Evolutionary conservation across 805 yeast species (phyloP), one percentile per base, ranked within the genome.

Genomic region (Brettanomyces bruxellensis): DNA sequence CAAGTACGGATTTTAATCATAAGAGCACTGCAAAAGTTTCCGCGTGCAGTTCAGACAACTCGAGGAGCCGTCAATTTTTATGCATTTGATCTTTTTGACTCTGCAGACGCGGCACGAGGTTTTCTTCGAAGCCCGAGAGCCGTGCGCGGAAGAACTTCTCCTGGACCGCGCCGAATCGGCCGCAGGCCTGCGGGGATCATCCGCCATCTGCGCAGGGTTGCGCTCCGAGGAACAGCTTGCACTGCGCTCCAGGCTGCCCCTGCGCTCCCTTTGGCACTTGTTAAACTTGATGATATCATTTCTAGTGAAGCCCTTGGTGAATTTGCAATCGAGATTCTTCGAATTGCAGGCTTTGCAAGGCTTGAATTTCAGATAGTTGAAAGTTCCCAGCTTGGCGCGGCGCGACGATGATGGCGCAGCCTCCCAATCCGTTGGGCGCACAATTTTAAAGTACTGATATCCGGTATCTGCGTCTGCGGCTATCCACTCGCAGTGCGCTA

Each of bases 261-360:
- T 28, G 7, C 32, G 7, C 11, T 28, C 32, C 32, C 52, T 61
- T 47, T 61, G 64, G 37, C 57, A 53, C 51, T 62, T 63, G 49
- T 68, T 65, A 49, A 60, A 67, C 43, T 62, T 65, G 44, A 66
- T 59, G 12, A 78, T 76, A 55, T 79, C 86, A 51, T 76, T 78
- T 57, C 81, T 76, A 6, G 85, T 80, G 56, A 77, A 77, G 3
- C 87, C 88, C 57, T 77, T 80, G 34, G 83, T 73, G 55, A 81
- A 81, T 35, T 67, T 59, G 56, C 88, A 82, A 24, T 64, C 55
- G 40, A 70, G 55, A 36, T 65, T 64, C 52, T 73, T 74, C 43
- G 59, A 51, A n/a, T 58, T 59, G 55, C 86, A 82, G 11, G 81
- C 77, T 34, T 71, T 65, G 57, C 87, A 81, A 28, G 77, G 66